Percentiles rank a stretch among this genome's conserved stretches.
Evolutionary conservation across 208 protist genomes (phyloP).

Genomic region (Porcisia hertigi): DNA sequence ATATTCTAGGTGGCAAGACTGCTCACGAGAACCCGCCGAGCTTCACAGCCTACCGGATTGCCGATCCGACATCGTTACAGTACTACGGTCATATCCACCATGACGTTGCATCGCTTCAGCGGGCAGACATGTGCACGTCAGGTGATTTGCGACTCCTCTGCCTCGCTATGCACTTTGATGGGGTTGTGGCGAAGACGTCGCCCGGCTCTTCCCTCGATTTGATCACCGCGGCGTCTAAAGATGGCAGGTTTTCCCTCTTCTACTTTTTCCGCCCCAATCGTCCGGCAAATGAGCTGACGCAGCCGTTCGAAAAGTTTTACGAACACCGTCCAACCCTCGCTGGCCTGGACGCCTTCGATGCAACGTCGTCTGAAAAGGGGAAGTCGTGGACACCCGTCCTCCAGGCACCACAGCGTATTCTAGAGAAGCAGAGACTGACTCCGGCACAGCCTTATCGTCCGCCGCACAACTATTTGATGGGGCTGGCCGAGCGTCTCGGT

Average conservation of each 20-base stretch:
- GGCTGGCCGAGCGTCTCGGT: slow-evolving; percentile 79
- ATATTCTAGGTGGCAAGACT: slow-evolving; percentile 42
- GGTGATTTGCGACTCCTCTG: slow-evolving; percentile 82
- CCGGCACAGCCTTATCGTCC: slow-evolving; percentile 63
- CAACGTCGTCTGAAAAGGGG: neutral
- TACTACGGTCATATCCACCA: slow-evolving; percentile 79
- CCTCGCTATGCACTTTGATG: slow-evolving; percentile 59
- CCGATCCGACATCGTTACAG: slow-evolving; percentile 67
- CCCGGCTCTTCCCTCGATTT: slow-evolving; percentile 36
- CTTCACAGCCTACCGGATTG: slow-evolving; percentile 59
- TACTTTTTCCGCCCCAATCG: slow-evolving; percentile 87
- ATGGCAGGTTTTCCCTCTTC: slow-evolving; percentile 61
- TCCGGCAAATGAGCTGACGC: slow-evolving; percentile 72
- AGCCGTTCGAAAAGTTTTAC: slow-evolving; percentile 77
- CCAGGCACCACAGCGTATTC: slow-evolving; percentile 48
- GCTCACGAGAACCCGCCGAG: slow-evolving; percentile 25
- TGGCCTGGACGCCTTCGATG: slow-evolving; percentile 20
- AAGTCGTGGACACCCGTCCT: slow-evolving; percentile 56
- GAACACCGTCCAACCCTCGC: slow-evolving; percentile 50
- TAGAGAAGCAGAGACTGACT: slow-evolving; percentile 29
- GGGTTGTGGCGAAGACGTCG: slow-evolving; percentile 32
- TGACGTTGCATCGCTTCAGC: slow-evolving; percentile 42
- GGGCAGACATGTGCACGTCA: slow-evolving; percentile 64
- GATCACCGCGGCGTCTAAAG: slow-evolving; percentile 13
- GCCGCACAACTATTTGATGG: slow-evolving; percentile 87